Conservation (phyloP, 106 monocot species). For the Posidonia australis region DNA sequence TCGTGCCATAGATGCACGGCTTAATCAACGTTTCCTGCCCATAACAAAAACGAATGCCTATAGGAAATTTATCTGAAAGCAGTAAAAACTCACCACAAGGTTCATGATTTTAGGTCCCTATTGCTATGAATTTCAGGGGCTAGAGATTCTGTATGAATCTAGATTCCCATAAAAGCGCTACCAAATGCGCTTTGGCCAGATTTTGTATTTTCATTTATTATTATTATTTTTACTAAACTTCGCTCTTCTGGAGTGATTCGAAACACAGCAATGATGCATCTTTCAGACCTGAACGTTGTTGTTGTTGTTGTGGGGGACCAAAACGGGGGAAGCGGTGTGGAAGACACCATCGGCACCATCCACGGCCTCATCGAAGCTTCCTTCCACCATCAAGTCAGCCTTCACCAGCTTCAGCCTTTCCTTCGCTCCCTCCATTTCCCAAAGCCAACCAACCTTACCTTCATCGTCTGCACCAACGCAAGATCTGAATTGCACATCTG, state of each 20-base stretch:
- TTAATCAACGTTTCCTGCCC: slow-evolving; percentile 56
- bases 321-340: slow-evolving; percentile 80
- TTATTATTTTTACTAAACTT: too few relatives aligned
- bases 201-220: too few relatives aligned
- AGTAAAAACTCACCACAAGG: too few relatives aligned
- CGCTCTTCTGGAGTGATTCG: too few relatives aligned
- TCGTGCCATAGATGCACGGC: slow-evolving; percentile 61
- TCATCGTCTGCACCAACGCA: slow-evolving; percentile 27
- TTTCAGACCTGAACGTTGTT: slow-evolving; percentile 30
- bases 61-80: too few relatives aligned
- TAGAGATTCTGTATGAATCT: too few relatives aligned
- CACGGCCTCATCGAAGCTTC: slow-evolving; percentile 75
- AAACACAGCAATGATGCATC: too few relatives aligned
- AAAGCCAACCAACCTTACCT: slow-evolving; percentile 54
- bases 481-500: not conserved
- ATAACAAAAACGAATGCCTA: too few relatives aligned
- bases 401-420: slow-evolving; percentile 62
- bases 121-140: too few relatives aligned
- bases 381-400: slow-evolving; percentile 64
- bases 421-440: slow-evolving; percentile 54
- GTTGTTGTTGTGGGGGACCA: slow-evolving; percentile 15
- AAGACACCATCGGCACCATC: slow-evolving; percentile 85
- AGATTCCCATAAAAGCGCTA: too few relatives aligned
- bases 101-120: too few relatives aligned
- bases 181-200: too few relatives aligned